Conservation (phyloP, 441 rosid genomes). For the Croton setiger region DNA sequence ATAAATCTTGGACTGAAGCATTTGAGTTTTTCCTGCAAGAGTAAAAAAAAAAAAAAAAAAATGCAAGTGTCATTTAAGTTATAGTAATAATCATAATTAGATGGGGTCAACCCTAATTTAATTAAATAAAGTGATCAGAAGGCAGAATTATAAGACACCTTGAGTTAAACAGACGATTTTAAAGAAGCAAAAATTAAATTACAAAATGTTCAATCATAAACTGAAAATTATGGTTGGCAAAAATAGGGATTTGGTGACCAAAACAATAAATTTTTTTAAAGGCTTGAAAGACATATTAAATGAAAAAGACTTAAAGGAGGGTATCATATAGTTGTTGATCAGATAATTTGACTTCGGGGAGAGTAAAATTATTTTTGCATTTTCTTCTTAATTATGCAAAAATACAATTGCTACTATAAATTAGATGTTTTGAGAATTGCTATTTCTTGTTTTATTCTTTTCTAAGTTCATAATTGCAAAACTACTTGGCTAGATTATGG, state of each 20-base stretch:
- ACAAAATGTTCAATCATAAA: too few species aligned
- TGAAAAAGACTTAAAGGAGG: neutral
- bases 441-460: too few species aligned
- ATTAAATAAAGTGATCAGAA: too few species aligned
- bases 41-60: neutral
- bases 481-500: too few species aligned
- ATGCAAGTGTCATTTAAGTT: too few species aligned
- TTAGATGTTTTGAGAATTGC: too few species aligned
- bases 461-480: too few species aligned
- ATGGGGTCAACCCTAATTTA: slow-evolving; percentile 2
- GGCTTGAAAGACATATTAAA: slow-evolving; percentile 15
- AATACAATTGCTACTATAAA: neutral
- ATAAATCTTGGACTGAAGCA: slow-evolving; percentile 5
- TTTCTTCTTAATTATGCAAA: neutral
- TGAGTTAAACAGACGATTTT: too few species aligned
- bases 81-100: neutral
- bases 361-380: neutral
- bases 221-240: neutral
- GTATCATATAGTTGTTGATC: slow-evolving; percentile 3
- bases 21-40: neutral
- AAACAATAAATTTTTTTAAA: neutral
- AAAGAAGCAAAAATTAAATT: too few species aligned
- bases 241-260: neutral
- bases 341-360: neutral
- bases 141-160: too few species aligned